Percentiles rank a stretch among this genome's conserved stretches.
These are phyloP conservation scores for Euphorbia tirucalli DNA, from an alignment of 345 rosid species.

Conservation along the genomic window DNA sequence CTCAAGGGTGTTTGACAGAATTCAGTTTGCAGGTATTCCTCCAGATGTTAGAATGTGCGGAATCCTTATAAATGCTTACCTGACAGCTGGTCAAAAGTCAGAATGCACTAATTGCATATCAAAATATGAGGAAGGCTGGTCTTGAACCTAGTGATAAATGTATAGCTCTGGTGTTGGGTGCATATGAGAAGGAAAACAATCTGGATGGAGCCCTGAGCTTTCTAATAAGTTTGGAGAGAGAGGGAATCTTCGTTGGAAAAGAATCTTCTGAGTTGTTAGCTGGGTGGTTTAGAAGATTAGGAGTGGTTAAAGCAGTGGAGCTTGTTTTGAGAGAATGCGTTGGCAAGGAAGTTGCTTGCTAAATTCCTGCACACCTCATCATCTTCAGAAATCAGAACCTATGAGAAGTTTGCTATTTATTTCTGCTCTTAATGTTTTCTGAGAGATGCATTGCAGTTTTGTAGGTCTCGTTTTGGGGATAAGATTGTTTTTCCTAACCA, in stretches of 20 bases:
- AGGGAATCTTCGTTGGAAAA: conserved; percentile 47
- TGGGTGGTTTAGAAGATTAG: conserved; percentile 66
- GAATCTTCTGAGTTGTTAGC: conserved; percentile 64
- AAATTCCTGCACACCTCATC: conserved; percentile 2
- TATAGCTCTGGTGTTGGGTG: conserved; percentile 56
- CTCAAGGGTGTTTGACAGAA: conserved; percentile 77
- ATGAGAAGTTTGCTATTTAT: neutral
- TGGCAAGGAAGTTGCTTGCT: conserved; percentile 9
- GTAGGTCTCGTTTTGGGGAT: neutral
- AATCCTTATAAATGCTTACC: conserved; percentile 75
- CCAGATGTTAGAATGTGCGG: conserved; percentile 71
- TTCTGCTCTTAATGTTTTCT: neutral
- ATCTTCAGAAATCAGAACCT: neutral
- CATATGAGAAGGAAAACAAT: conserved; percentile 59
- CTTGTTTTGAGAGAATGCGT: conserved; percentile 54
- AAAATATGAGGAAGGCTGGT: conserved; percentile 81
- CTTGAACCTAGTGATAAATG: conserved; percentile 72
- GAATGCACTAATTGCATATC: conserved; percentile 52
- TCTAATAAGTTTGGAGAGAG: conserved; percentile 54
- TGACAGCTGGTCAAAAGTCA: conserved; percentile 53
- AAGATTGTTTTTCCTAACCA: neutral
- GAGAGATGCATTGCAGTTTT: neutral
- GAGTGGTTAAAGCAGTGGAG: conserved; percentile 70
- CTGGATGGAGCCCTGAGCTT: conserved; percentile 55
- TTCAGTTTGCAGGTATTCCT: conserved; percentile 68